Percentiles rank a stretch among this genome's conserved stretches.
These are phyloP conservation scores for Fusarium beomiforme DNA, from an alignment of 2,329 filamentous ascomycete species.

Conservation along the genomic window DNA sequence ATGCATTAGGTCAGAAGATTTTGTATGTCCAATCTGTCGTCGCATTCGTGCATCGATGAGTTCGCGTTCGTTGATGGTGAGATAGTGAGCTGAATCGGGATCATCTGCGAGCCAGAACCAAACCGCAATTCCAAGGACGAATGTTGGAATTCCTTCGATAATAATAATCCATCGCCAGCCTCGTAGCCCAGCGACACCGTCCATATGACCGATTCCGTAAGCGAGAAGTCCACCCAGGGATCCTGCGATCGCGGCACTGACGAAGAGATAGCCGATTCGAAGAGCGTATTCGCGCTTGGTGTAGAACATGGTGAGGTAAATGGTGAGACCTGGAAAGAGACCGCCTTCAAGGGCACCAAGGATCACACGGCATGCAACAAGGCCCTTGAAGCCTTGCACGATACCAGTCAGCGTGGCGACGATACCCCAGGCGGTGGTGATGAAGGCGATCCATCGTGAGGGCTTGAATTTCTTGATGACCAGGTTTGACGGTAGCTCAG, in stretches of 20 bases:
- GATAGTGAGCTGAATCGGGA: conserved; percentile 63
- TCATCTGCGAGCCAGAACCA: conserved; percentile 46
- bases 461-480: conserved; percentile 53
- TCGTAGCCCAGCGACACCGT: conserved; percentile 30
- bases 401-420: conserved; percentile 59
- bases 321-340: conserved; percentile 52
- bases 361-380: conserved; percentile 56
- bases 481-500: conserved; percentile 55
- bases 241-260: conserved; percentile 39
- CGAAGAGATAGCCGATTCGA: conserved; percentile 41
- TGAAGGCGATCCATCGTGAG: conserved; percentile 42
- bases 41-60: conserved; percentile 44
- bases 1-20: conserved; percentile 43
- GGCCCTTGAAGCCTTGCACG: conserved; percentile 43
- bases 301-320: conserved; percentile 45
- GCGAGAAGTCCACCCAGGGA: conserved; percentile 43
- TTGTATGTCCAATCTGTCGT: conserved; percentile 44
- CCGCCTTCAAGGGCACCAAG: conserved; percentile 59
- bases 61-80: conserved; percentile 61
- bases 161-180: conserved; percentile 70
- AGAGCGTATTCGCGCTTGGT: conserved; percentile 41
- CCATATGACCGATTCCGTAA: conserved; percentile 49
- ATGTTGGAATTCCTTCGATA: conserved; percentile 54
- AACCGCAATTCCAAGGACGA: conserved; percentile 42
- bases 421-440: conserved; percentile 53